phyloP scores from a whole-genome alignment of 805 yeast genomes.

The Cyberlindnera euphorbiae region DNA sequence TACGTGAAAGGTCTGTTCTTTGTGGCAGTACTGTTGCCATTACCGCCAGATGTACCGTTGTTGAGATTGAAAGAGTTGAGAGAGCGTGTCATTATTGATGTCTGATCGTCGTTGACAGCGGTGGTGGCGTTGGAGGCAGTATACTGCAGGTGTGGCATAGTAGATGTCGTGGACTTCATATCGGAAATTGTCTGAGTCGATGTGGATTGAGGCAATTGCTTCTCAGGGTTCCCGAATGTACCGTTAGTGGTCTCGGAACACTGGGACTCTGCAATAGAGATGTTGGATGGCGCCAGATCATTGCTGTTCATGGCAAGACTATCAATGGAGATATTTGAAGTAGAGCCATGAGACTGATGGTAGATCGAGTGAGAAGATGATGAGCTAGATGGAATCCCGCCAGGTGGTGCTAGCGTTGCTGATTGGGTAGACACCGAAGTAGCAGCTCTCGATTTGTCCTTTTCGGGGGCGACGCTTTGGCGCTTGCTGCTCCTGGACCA shows the following conservation, averaged over 20 bases:
- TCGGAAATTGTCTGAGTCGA: conserved; percentile 9
- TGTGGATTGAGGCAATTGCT: neutral
- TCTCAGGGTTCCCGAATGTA: neutral
- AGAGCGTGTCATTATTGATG: conserved; percentile 12
- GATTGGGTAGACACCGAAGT: neutral
- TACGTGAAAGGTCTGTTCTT: conserved; percentile 19
- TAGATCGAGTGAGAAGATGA: conserved; percentile 5
- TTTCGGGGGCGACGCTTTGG: conserved; percentile 18
- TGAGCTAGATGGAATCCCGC: neutral
- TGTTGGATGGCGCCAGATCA: neutral
- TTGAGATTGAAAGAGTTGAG: conserved; percentile 10
- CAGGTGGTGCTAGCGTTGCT: neutral
- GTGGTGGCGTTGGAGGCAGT: conserved; percentile 6
- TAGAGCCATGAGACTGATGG: conserved; percentile 5
- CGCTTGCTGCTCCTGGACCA: conserved; percentile 27
- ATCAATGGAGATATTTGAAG: conserved; percentile 9
- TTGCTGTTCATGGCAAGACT: neutral
- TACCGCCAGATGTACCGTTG: conserved; percentile 1
- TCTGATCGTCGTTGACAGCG: conserved; percentile 5
- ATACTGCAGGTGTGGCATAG: neutral
- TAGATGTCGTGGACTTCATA: neutral
- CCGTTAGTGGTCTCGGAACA: conserved; percentile 1
- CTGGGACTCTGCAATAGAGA: conserved; percentile 5
- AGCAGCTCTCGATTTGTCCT: conserved; percentile 11
- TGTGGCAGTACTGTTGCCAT: conserved; percentile 1